Conservation (phyloP, 768 basidiomycete species). For the Infundibulicybe gibba region DNA sequence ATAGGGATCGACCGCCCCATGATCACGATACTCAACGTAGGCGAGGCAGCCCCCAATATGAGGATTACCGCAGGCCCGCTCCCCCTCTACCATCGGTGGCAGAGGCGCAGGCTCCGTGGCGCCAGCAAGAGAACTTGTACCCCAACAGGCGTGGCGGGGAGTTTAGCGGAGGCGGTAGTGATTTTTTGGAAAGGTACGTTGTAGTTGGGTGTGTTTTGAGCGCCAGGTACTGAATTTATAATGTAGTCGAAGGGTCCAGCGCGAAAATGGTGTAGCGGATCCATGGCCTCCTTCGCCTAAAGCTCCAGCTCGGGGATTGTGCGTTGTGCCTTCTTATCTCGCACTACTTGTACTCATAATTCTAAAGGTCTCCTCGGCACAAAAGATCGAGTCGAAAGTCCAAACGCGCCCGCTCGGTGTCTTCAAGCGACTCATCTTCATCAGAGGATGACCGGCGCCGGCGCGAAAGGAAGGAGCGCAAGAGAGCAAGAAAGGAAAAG, state of each 20-base stretch:
- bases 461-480: constrained; percentile 58
- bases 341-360: not conserved
- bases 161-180: constrained; percentile 33
- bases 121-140: constrained; percentile 56
- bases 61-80: constrained; percentile 47
- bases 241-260: constrained; percentile 64
- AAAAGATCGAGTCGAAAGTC: constrained; percentile 54
- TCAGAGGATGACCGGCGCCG: constrained; percentile 55
- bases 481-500: constrained; percentile 45
- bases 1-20: constrained; percentile 5
- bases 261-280: constrained; percentile 50
- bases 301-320: constrained; percentile 56
- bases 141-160: constrained; percentile 30
- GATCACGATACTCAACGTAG: constrained; percentile 13
- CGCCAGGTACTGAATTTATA: constrained; percentile 2
- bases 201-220: not conserved
- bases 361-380: constrained; percentile 51
- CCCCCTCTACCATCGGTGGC: constrained; percentile 24
- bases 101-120: constrained; percentile 37
- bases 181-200: constrained; percentile 69
- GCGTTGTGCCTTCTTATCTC: constrained; percentile 18
- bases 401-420: constrained; percentile 54
- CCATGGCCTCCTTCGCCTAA: constrained; percentile 88
- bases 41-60: constrained; percentile 57
- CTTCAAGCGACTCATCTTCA: constrained; percentile 43